These are phyloP conservation scores for Penicillium turbatum DNA, from an alignment of 495 filamentous ascomycete genomes.

Conservation along the genomic window DNA sequence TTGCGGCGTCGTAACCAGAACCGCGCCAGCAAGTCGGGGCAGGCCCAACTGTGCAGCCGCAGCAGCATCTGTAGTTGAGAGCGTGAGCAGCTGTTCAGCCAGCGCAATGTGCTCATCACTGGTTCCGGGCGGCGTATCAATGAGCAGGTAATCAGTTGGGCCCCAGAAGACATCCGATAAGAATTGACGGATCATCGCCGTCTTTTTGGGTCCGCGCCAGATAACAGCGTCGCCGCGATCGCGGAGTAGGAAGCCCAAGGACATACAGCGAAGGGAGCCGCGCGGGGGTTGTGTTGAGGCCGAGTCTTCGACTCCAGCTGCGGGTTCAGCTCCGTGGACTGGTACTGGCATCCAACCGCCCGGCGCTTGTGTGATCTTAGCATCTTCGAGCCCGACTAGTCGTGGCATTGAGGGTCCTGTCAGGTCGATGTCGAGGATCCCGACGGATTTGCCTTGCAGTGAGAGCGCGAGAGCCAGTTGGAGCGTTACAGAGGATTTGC, in stretches of 20 bases:
- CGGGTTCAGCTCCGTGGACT: conserved; percentile 55
- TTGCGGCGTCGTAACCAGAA: conserved; percentile 94
- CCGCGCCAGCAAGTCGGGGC: conserved; percentile 68
- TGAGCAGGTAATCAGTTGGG: conserved; percentile 77
- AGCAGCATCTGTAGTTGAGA: conserved; percentile 35
- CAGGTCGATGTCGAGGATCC: conserved; percentile 93
- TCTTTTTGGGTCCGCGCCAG: conserved; percentile 98
- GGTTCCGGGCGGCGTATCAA: conserved; percentile 95
- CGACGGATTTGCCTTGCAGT: conserved; percentile 77
- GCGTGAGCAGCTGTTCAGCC: conserved; percentile 71
- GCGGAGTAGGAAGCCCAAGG: conserved; percentile 83
- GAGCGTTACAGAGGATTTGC: conserved; percentile 93
- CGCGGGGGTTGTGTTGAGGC: conserved; percentile 14
- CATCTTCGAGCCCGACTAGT: conserved; percentile 81
- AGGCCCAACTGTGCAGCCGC: conserved; percentile 14
- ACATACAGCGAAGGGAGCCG: conserved; percentile 82
- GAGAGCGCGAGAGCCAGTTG: conserved; percentile 90
- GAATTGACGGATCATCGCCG: conserved; percentile 97
- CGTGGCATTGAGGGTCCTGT: conserved; percentile 95
- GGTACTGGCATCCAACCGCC: conserved; percentile 86
- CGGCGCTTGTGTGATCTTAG: conserved; percentile 84
- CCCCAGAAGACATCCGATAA: conserved; percentile 91
- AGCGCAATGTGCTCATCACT: conserved; percentile 97
- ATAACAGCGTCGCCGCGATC: conserved; percentile 85
- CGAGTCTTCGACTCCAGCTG: conserved; percentile 2